phyloP scores from a whole-genome alignment of 306 rosid genomes.

The Prinsepia uniflora region DNA sequence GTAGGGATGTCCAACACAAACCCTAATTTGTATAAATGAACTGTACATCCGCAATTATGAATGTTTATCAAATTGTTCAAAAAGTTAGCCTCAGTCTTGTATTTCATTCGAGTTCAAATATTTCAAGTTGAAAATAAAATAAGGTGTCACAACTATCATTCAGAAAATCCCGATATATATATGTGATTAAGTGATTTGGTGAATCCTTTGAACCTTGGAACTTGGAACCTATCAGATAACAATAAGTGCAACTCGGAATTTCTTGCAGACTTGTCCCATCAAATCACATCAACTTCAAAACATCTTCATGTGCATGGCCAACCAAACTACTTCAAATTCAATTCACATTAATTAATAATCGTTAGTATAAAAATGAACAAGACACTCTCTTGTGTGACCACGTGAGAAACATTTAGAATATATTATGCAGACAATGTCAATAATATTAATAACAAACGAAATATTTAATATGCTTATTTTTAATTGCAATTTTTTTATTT shows the following conservation, averaged over 20 bases:
- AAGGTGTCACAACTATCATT: neutral
- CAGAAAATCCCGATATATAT: neutral
- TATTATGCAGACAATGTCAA: slow-evolving; percentile 4
- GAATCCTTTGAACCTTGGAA: slow-evolving; percentile 11
- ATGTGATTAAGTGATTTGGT: neutral
- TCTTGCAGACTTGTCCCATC: slow-evolving; percentile 31
- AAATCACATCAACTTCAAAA: slow-evolving; percentile 7
- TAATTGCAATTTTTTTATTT: no score
- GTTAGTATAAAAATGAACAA: slow-evolving; percentile 8
- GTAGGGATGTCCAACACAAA: no score
- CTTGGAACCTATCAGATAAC: neutral
- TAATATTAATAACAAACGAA: neutral
- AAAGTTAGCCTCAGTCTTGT: no score
- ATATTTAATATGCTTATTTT: neutral
- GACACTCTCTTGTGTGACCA: slow-evolving; percentile 27
- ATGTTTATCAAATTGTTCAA: no score
- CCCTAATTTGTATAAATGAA: no score
- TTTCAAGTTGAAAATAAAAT: no score
- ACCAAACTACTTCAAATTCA: slow-evolving; percentile 1
- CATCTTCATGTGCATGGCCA: slow-evolving; percentile 42
- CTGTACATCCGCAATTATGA: no score
- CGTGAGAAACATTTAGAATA: slow-evolving; percentile 1
- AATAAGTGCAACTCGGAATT: slow-evolving; percentile 5
- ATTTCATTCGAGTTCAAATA: no score
- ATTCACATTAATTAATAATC: neutral